A percentile compares a stretch with the other conserved stretches of the same genome.
phyloP scores from a whole-genome alignment of 768 basidiomycete species.

The Pleurotus citrinopileatus region DNA sequence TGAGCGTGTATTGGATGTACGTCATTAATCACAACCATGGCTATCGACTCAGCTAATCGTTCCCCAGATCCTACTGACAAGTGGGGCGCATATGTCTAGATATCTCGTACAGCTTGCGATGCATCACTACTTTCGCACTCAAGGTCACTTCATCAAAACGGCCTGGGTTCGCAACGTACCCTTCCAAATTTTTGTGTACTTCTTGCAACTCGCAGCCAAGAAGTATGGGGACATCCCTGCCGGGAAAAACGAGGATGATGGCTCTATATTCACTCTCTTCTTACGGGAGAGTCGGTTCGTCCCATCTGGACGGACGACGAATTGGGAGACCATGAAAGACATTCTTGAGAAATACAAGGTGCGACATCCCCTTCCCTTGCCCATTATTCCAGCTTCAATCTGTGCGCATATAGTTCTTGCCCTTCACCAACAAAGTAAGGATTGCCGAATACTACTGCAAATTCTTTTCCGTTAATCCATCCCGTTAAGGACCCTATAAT shows the following conservation, averaged over 20 bases:
- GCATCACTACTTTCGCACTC: constrained; percentile 75
- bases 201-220: constrained; percentile 55
- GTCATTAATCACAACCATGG: constrained; percentile 28
- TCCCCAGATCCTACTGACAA: constrained; percentile 64
- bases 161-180: constrained; percentile 69
- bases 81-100: constrained; percentile 75
- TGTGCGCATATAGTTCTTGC: constrained; percentile 63
- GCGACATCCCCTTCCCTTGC: constrained; percentile 18
- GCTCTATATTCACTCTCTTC: constrained; percentile 58
- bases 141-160: constrained; percentile 68
- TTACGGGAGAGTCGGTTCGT: constrained; percentile 69
- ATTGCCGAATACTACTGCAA: constrained; percentile 7
- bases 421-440: constrained; percentile 67
- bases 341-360: constrained; percentile 73
- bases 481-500: constrained; percentile 66
- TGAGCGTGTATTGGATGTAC: constrained; percentile 67
- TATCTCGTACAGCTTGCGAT: constrained; percentile 77
- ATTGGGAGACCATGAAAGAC: constrained; percentile 63
- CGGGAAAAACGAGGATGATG: constrained; percentile 74
- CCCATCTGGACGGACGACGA: constrained; percentile 52
- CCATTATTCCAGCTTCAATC: constrained; percentile 16
- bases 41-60: constrained; percentile 18
- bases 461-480: constrained; percentile 12
- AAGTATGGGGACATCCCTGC: constrained; percentile 65
- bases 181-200: constrained; percentile 58